Conservation (phyloP, 2,329 filamentous ascomycete species). For the Aspergillus sp. region DNA sequence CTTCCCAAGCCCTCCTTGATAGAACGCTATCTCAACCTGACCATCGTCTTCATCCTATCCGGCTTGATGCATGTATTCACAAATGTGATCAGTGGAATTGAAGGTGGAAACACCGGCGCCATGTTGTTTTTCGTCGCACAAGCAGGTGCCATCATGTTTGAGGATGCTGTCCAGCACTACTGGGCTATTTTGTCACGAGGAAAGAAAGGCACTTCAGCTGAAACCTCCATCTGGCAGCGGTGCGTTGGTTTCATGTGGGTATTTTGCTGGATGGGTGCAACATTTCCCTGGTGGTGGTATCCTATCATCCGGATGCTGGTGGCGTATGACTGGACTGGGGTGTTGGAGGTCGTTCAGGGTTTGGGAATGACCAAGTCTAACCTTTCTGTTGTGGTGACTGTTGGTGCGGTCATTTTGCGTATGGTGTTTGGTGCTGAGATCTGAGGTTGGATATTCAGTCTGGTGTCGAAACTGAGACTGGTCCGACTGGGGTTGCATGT, state of each 20-base stretch:
- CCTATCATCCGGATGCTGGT: background rate
- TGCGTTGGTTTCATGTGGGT: conserved; percentile 5
- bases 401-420: background rate
- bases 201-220: too few species aligned
- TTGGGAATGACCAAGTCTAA: background rate
- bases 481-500: background rate
- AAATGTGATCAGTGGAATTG: conserved; percentile 20
- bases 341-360: background rate
- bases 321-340: background rate
- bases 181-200: conserved; percentile 11
- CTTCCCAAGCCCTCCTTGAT: conserved; percentile 22
- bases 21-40: conserved; percentile 30
- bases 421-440: background rate
- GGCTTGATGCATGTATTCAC: conserved; percentile 25
- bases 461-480: background rate
- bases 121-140: conserved; percentile 28
- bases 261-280: background rate
- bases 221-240: background rate
- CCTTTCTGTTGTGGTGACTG: background rate
- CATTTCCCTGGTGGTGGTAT: conserved; percentile 6
- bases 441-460: background rate
- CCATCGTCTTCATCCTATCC: conserved; percentile 33
- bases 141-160: conserved; percentile 30
- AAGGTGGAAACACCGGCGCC: conserved; percentile 18
- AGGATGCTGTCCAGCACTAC: conserved; percentile 28